A percentile compares a stretch with the other conserved stretches of the same genome.
Conservation (phyloP, 306 rosid species). For the Ceratonia siliqua region DNA sequence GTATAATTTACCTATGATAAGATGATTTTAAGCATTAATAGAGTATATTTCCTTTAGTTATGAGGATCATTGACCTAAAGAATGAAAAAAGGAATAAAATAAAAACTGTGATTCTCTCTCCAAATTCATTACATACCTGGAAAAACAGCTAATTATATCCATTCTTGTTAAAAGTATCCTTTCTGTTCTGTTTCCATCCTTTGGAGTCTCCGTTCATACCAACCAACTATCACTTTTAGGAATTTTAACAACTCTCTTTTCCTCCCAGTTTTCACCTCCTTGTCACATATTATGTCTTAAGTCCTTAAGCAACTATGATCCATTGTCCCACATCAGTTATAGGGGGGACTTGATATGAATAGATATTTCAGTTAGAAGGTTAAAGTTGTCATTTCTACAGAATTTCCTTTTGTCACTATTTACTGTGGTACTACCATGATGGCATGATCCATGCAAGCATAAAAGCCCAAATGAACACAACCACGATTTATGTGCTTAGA, state of each 20-base stretch:
- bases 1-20: not conserved
- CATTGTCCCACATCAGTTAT: not conserved
- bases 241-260: not conserved
- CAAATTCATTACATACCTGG: not conserved
- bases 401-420: not conserved
- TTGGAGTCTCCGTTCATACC: conserved; percentile 15
- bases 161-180: not conserved
- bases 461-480: not conserved
- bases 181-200: not conserved
- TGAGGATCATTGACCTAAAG: not conserved
- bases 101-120: not conserved
- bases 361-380: conserved; percentile 5
- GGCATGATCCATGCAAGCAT: not conserved
- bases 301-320: not conserved
- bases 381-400: not conserved
- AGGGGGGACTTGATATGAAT: not conserved
- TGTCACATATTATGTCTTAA: not conserved
- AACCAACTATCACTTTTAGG: not conserved
- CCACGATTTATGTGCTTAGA: not conserved
- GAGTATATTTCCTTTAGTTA: too few species aligned
- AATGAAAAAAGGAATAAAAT: too few species aligned
- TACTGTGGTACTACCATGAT: not conserved
- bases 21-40: conserved; percentile 4
- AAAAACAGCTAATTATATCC: not conserved
- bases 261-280: not conserved